These are phyloP conservation scores for Polyporus arcularius DNA, from an alignment of 768 basidiomycete species.

Conservation along the genomic window DNA sequence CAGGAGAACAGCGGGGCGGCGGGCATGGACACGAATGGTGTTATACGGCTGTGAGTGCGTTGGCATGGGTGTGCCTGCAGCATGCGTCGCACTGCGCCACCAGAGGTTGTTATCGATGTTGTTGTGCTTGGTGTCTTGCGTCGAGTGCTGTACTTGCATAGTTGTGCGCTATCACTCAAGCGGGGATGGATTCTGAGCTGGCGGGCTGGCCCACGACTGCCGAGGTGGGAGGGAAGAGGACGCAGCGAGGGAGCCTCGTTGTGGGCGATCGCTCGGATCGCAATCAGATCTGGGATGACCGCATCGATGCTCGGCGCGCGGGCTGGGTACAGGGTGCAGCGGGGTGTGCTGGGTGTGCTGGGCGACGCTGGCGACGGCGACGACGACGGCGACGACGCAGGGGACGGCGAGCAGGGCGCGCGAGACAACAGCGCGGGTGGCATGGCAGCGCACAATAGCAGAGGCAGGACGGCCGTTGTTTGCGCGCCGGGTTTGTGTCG, in stretches of 20 bases:
- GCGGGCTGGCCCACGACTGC: neutral
- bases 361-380: neutral
- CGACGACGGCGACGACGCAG: neutral
- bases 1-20: constrained; percentile 5
- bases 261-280: constrained; percentile 17
- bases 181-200: no score
- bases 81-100: constrained; percentile 6
- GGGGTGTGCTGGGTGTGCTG: neutral
- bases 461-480: constrained; percentile 3
- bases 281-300: constrained; percentile 21
- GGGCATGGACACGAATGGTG: constrained; percentile 27
- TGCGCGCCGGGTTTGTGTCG: constrained; percentile 9
- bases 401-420: neutral
- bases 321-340: constrained; percentile 14
- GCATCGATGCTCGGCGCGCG: constrained; percentile 15
- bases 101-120: neutral
- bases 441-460: constrained; percentile 5
- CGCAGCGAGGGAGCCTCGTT: constrained; percentile 4
- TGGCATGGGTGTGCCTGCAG: constrained; percentile 11
- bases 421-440: neutral
- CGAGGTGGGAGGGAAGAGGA: constrained; percentile 1
- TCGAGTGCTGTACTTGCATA: no score
- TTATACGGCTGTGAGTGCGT: constrained; percentile 29
- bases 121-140: neutral
- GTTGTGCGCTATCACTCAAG: no score